These are phyloP conservation scores for Talaromyces stipitatus DNA, from an alignment of 495 filamentous ascomycete genomes.

Conservation along the genomic window DNA sequence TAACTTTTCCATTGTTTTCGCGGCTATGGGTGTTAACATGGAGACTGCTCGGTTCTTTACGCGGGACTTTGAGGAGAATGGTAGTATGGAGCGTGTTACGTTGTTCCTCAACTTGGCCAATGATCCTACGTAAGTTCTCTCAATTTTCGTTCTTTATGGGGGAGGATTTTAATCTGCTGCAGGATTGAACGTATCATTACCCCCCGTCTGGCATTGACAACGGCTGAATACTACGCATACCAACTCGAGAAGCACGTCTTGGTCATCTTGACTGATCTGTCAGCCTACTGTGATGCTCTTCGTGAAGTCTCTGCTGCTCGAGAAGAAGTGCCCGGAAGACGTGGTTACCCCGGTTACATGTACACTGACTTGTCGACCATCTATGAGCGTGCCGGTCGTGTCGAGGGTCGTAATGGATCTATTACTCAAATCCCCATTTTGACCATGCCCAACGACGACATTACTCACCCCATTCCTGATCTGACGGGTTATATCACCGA, in stretches of 20 bases:
- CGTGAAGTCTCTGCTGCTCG: conserved; percentile 96
- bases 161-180: too few relatives aligned
- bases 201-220: conserved; percentile 94
- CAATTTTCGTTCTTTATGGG: too few relatives aligned
- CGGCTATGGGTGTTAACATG: conserved; percentile 99
- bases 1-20: conserved; percentile 99
- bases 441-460: conserved; percentile 99
- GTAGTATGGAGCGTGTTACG: conserved; percentile 92
- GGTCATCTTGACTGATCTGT: conserved; percentile 96
- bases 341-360: conserved; percentile 99
- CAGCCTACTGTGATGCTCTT: conserved; percentile 96
- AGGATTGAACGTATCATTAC: conserved; percentile 99
- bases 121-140: conserved; percentile 81
- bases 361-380: conserved; percentile 99
- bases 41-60: conserved; percentile 99
- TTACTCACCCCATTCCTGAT: conserved; percentile 98
- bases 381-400: conserved; percentile 98
- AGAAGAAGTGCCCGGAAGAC: conserved; percentile 98
- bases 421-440: conserved; percentile 99
- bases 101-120: conserved; percentile 99
- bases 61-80: conserved; percentile 98
- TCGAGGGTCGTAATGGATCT: conserved; percentile 92
- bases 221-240: conserved; percentile 99
- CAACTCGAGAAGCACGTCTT: conserved; percentile 99
- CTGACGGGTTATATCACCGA: conserved; percentile 98